Evolutionary conservation across 169 alveolate genomes (phyloP), one percentile per base, ranked within the genome.

Genomic region (Plasmodium adleri): DNA sequence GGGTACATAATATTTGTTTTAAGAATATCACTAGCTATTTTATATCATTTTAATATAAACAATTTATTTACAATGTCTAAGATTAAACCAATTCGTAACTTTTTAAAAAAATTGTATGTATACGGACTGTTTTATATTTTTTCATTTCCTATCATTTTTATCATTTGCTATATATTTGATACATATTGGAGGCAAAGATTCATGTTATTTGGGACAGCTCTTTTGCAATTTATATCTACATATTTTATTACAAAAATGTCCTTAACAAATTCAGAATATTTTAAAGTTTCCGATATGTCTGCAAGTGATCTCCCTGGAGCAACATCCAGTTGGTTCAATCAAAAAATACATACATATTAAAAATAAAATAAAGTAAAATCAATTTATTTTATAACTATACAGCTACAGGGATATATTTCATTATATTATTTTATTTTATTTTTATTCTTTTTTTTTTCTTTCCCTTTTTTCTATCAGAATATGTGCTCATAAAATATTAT

Each of bases 271-370:
- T 78, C 89, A 24, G 89, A 78, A 70, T 78, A 78, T 58, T 78
- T 78, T 78, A 78, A 78, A 66, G 89, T 78, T 64, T 78, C 89
- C n/a, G 89, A 78, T 20, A 64, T 78, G 89, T 78, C 89, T 32
- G 89, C 89, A 50, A 78, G 89, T 24, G 89, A 78, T 52, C 89
- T 78, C 47, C 89, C 89, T 64, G 89, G 89, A 64, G 89, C 78
- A 78, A 78, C 89, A 12, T 39, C 80, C 59, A 78, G 89, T 66
- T 78, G 75, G 76, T 78, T 78, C 47, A 78, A 78, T 78, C 89
- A 78, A 59, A 78, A 78, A 67, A n/a, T 52, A 13, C 89, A 66
- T 56, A 32, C 78, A 22, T 67, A 78, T 66, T 78, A 58, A 76
- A 58, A 12, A 45, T 22, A 32, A 62, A 72, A 39, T 39, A 39